Conservation (phyloP, 2,329 filamentous ascomycete species). For the Daldinia eschscholtzii region DNA sequence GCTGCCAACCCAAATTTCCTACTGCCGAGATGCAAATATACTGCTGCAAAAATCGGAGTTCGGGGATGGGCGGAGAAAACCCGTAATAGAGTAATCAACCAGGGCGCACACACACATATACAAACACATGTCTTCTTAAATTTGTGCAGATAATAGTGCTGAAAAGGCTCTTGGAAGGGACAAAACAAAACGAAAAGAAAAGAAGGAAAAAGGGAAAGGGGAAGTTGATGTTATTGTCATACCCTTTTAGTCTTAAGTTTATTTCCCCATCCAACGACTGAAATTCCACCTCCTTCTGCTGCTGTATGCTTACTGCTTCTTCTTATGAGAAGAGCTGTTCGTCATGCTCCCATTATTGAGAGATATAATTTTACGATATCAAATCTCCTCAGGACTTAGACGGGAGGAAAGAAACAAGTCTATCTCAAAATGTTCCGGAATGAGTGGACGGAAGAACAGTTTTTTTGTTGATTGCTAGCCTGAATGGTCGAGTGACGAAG, state of each 20-base stretch:
- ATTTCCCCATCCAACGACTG: constrained; percentile 41
- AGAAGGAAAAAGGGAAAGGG: constrained; percentile 24
- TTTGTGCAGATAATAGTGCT: constrained; percentile 44
- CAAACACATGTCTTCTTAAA: constrained; percentile 40
- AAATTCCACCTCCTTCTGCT: constrained; percentile 35
- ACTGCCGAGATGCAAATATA: constrained; percentile 44
- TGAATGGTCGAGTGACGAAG: constrained; percentile 31
- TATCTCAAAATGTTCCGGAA: constrained; percentile 39
- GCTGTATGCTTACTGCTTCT: constrained; percentile 40
- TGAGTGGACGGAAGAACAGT: constrained; percentile 24
- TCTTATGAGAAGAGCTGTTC: constrained; percentile 45
- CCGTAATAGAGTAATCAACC: constrained; percentile 47
- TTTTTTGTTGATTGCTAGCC: constrained; percentile 29
- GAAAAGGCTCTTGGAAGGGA: constrained; percentile 35
- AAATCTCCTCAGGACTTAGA: constrained; percentile 28
- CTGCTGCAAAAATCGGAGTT: constrained; percentile 42
- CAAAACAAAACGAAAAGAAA: constrained; percentile 17
- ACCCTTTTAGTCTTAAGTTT: constrained; percentile 47
- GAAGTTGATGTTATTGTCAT: constrained; percentile 50
- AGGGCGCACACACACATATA: constrained; percentile 46
- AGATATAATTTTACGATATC: constrained; percentile 51
- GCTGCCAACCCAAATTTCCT: constrained; percentile 40
- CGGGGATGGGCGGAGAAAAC: constrained; percentile 44
- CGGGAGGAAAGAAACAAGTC: constrained; percentile 33
- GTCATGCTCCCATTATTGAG: constrained; percentile 52